A percentile compares a stretch with the other conserved stretches of the same genome.
phyloP scores from a whole-genome alignment of 352 stramenopile genomes.

The Salisapilia sapeloensis region DNA sequence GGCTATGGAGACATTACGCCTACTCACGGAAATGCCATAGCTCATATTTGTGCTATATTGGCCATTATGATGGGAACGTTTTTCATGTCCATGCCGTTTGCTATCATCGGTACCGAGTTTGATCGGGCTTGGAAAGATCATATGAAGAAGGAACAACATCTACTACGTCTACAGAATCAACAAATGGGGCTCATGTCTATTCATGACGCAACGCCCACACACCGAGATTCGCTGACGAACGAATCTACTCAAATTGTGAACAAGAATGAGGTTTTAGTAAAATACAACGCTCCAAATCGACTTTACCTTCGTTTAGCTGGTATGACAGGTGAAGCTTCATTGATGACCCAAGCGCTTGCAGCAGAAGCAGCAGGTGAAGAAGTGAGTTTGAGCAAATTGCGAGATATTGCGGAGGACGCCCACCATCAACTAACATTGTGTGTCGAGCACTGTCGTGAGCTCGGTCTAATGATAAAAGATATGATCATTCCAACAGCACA shows the following conservation, averaged over 20 bases:
- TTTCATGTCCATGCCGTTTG: slow-evolving; percentile 73
- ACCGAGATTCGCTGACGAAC: no score
- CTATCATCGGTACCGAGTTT: slow-evolving; percentile 77
- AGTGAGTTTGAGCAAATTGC: slow-evolving; percentile 19
- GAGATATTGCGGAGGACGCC: slow-evolving; percentile 33
- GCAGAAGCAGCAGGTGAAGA: slow-evolving; percentile 17
- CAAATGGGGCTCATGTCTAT: no score
- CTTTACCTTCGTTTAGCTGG: slow-evolving; percentile 38
- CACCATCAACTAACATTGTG: slow-evolving; percentile 27
- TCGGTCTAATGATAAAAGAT: slow-evolving; percentile 35
- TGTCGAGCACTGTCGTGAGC: slow-evolving; percentile 28
- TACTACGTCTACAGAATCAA: no score
- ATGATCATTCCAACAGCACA: slow-evolving; percentile 38
- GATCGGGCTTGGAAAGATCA: slow-evolving; percentile 66
- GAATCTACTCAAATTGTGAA: no score
- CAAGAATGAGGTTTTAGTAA: slow-evolving; percentile 62
- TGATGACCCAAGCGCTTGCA: slow-evolving; percentile 42
- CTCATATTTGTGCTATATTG: slow-evolving; percentile 46
- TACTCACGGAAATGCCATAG: slow-evolving; percentile 49
- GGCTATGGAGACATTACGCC: slow-evolving; percentile 66
- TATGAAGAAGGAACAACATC: slow-evolving; percentile 39
- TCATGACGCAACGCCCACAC: no score
- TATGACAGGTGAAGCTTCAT: slow-evolving; percentile 38
- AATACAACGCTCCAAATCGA: slow-evolving; percentile 59
- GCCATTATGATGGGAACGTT: slow-evolving; percentile 74